Evolutionary conservation across 78 protist species (phyloP), one percentile per base, ranked within the genome.

Genomic region (Anaeramoeba flamelloides): DNA sequence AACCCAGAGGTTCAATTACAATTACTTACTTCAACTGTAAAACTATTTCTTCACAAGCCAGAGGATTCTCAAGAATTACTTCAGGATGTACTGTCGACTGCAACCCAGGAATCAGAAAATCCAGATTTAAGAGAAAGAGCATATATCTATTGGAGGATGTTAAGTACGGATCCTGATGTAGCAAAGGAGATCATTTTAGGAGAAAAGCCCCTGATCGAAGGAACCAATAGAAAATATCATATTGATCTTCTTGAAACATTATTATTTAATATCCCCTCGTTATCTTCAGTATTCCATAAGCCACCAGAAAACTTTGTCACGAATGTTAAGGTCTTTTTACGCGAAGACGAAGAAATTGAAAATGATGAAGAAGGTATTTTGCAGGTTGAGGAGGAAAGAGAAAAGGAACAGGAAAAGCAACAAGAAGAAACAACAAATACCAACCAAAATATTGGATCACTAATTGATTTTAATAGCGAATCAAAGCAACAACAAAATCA

Each of bases 121-220:
- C 98, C 99, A 30, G 99, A 97, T 87, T 86, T 96, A 2, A 92
- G 99, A 38, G 99, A 97, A 83, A 92, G 99, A 36, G 99, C 97
- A 39, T 97, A 85, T 89, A 85, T 97, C 81, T 97, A 97, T 88
- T 97, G 99, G 98, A 12, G 87, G 1, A 87, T 97, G 75, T 90
- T 97, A n/a, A 87, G 96, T 31, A 84, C 93, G 34, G 94, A 94
- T 89, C 94, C 95, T 12, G 93, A 89, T 74, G 93, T 93, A 17
- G 99, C 98, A 41, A 90, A 64, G n/a, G n/a, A 53, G 17, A 53
- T 53, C 17, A 17, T 53, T 53, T 53, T 53, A 53, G 17, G 69
- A 53, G 17, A 8, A 53, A 53, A 53, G 17, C 69, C 17, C 17
- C 69, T 17, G 17, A 53, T 53, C 17, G 8, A 8, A 26, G 34